phyloP scores from a whole-genome alignment of 1,284 basidiomycete genomes.

The Sanghuangporus weigelae region DNA sequence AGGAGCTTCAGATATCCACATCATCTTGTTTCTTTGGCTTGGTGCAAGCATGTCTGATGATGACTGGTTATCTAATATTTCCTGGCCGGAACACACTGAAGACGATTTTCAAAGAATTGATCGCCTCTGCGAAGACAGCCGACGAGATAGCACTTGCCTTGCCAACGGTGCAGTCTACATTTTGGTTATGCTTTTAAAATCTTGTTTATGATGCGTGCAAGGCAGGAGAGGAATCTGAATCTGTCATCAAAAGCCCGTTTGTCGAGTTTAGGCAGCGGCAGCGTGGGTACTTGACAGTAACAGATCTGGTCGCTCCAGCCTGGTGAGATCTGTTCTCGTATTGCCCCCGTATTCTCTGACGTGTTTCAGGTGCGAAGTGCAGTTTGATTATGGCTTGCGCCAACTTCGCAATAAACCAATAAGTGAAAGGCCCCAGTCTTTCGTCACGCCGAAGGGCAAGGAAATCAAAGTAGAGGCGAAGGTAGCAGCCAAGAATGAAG shows the following conservation, averaged over 20 bases:
- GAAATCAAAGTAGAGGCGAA: conserved; percentile 55
- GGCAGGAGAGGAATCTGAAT: background rate
- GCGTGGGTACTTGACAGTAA: conserved; percentile 11
- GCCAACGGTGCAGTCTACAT: conserved; percentile 26
- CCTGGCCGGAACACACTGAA: conserved; percentile 9
- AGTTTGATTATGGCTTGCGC: conserved; percentile 69
- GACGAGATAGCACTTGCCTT: background rate
- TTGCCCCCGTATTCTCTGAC: background rate
- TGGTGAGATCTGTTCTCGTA: conserved; percentile 4
- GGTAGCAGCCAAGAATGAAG: conserved; percentile 57
- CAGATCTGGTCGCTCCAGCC: conserved; percentile 5
- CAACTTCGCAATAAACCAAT: conserved; percentile 52
- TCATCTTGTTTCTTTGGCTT: background rate
- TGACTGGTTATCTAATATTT: background rate
- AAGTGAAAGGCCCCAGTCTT: conserved; percentile 50
- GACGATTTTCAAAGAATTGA: conserved; percentile 14
- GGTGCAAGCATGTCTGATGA: conserved; percentile 9
- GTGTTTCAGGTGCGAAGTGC: conserved; percentile 65
- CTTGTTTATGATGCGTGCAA: conserved; percentile 20
- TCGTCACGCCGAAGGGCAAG: conserved; percentile 61
- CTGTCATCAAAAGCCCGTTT: background rate
- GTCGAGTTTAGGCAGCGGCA: background rate
- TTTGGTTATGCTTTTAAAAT: conserved; percentile 25
- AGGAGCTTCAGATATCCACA: background rate
- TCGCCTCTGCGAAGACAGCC: conserved; percentile 9